Conservation (phyloP, 2,329 filamentous ascomycete genomes). For the Colletotrichum sublineola region DNA sequence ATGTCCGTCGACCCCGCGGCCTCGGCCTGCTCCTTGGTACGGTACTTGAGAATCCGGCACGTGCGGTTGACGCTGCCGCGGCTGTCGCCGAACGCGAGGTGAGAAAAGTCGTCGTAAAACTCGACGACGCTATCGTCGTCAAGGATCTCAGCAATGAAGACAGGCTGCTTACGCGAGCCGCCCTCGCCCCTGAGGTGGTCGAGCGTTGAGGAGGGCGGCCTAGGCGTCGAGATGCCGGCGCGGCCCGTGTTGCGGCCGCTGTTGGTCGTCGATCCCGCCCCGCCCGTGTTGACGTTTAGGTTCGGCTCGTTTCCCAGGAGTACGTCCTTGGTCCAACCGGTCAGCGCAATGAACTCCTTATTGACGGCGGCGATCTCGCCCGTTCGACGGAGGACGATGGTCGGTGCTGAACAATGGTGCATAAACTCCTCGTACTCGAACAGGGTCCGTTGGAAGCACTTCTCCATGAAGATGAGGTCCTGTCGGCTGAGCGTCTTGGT, state of each 20-base stretch:
- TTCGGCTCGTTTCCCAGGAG: conserved; percentile 90
- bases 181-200: conserved; percentile 56
- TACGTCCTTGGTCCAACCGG: conserved; percentile 93
- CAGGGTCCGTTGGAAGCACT: conserved; percentile 92
- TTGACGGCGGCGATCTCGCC: conserved; percentile 96
- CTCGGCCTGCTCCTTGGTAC: conserved; percentile 74
- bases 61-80: conserved; percentile 86
- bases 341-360: conserved; percentile 96
- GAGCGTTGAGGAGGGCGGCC: conserved; percentile 59
- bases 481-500: conserved; percentile 89
- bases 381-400: conserved; percentile 90
- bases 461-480: conserved; percentile 97
- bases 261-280: conserved; percentile 59
- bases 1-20: conserved; percentile 45
- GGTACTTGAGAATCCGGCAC: conserved; percentile 92
- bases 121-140: conserved; percentile 94
- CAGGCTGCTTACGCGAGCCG: conserved; percentile 73
- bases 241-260: conserved; percentile 58
- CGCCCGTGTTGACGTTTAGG: conserved; percentile 84
- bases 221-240: conserved; percentile 64
- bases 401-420: conserved; percentile 88
- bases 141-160: conserved; percentile 92
- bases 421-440: conserved; percentile 96
- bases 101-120: conserved; percentile 96
- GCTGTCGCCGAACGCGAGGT: conserved; percentile 92